Evolutionary conservation across 148 eudicot genomes (phyloP).

Genomic region (Rhododendron vialii): DNA sequence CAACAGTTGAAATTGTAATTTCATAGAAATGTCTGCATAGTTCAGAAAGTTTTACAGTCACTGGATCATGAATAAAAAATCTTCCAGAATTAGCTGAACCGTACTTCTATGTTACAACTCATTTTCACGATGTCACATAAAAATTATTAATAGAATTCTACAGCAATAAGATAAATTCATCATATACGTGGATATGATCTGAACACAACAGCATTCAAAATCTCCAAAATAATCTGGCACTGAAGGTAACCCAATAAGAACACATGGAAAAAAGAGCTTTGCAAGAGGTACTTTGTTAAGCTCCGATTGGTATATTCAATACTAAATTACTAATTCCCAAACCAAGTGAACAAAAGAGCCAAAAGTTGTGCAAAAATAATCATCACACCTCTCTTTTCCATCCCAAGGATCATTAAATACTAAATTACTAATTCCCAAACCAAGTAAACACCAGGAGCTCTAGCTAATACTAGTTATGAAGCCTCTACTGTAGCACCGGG

Average conservation of each 20-base stretch:
- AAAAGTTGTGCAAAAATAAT: background rate
- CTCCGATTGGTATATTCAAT: no score
- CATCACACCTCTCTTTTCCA: background rate
- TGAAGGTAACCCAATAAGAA: background rate
- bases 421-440: no score
- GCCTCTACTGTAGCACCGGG: background rate
- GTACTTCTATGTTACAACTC: background rate
- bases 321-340: background rate
- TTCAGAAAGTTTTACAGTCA: constrained; percentile 1
- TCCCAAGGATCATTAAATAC: background rate
- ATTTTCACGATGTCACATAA: background rate
- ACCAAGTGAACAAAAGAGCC: background rate
- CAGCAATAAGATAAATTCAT: background rate
- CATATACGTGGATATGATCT: background rate
- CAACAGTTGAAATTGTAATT: constrained; percentile 55
- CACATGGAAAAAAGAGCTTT: background rate
- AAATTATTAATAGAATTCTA: no score
- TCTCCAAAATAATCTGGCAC: background rate
- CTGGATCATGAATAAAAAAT: background rate
- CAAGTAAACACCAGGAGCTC: background rate
- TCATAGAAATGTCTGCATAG: constrained; percentile 59
- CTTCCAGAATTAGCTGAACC: background rate
- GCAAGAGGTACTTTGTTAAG: background rate
- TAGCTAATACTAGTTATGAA: background rate
- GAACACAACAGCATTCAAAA: no score